A percentile compares a stretch with the other conserved stretches of the same genome.
Conservation (phyloP, 83 land plant genomes). For the Larix sibirica region DNA sequence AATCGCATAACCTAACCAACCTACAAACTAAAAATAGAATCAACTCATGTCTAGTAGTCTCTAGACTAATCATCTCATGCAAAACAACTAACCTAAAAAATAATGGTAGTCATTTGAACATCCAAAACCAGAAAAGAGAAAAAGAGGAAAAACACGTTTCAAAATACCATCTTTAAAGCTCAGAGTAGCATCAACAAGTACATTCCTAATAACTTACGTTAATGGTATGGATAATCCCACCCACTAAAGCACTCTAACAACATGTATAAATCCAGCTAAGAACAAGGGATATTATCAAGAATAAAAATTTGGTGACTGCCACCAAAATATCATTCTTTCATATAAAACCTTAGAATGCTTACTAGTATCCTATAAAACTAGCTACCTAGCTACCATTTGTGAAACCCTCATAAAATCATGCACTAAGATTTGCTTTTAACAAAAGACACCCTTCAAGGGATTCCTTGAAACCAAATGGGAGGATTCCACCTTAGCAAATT, state of each 20-base stretch:
- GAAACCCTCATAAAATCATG: no score
- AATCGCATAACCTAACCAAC: conserved; percentile 48
- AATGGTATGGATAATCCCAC: no score
- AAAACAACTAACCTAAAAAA: background rate
- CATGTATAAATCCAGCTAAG: background rate
- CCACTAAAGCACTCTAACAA: background rate
- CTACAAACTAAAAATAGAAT: background rate
- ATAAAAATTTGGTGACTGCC: no score
- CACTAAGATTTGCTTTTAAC: no score
- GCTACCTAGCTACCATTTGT: background rate
- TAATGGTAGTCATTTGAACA: background rate
- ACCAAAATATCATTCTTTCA: no score
- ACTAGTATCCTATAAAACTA: no score
- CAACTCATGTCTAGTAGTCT: conserved; percentile 42
- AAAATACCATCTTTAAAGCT: background rate
- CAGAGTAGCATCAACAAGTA: no score
- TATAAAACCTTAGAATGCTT: no score
- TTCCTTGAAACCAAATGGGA: no score
- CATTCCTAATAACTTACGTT: no score
- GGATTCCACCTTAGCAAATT: background rate
- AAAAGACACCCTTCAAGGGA: no score
- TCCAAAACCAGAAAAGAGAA: background rate
- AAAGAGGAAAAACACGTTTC: background rate
- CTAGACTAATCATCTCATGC: conserved; percentile 76
- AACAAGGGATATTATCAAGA: background rate